Evolutionary conservation across 1,284 basidiomycete species (phyloP).

Genomic region (Sanghuangporus weigelae): DNA sequence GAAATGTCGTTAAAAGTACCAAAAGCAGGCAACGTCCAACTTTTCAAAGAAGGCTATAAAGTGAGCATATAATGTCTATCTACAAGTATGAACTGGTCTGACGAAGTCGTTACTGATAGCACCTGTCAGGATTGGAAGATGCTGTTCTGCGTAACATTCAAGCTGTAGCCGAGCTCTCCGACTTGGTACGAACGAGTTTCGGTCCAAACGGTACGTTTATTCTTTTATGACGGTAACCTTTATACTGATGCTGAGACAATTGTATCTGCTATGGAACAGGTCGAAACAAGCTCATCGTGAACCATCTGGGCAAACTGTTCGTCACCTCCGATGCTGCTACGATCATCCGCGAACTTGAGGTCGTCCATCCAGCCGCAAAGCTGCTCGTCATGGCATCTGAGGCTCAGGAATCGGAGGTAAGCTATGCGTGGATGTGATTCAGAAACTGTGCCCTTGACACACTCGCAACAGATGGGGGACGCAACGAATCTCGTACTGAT

Average conservation of each 20-base stretch:
- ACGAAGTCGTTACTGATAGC: conserved; percentile 39
- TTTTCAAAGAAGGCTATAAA: conserved; percentile 96
- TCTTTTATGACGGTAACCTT: neutral
- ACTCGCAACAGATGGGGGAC: conserved; percentile 79
- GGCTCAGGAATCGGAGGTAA: conserved; percentile 90
- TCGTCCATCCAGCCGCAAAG: conserved; percentile 97
- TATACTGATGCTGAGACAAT: neutral
- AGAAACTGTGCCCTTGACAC: neutral
- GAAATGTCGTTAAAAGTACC: conserved; percentile 92
- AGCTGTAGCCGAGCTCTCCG: conserved; percentile 89
- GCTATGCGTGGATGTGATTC: conserved; percentile 21
- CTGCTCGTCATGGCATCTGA: conserved; percentile 96
- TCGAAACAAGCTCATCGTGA: conserved; percentile 93
- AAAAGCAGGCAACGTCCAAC: conserved; percentile 81
- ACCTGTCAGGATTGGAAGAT: conserved; percentile 88
- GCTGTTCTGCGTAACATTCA: conserved; percentile 94
- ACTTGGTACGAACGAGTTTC: conserved; percentile 94
- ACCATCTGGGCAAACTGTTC: conserved; percentile 93
- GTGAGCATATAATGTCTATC: conserved; percentile 31
- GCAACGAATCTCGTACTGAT: conserved; percentile 95
- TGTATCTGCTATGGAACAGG: conserved; percentile 38
- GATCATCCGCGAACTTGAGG: conserved; percentile 97
- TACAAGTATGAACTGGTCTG: neutral
- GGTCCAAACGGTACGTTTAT: conserved; percentile 82
- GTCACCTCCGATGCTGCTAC: conserved; percentile 99